Base-by-base conservation (phyloP, 306 rosid genomes). In the Canavalia gladiata region DNA sequence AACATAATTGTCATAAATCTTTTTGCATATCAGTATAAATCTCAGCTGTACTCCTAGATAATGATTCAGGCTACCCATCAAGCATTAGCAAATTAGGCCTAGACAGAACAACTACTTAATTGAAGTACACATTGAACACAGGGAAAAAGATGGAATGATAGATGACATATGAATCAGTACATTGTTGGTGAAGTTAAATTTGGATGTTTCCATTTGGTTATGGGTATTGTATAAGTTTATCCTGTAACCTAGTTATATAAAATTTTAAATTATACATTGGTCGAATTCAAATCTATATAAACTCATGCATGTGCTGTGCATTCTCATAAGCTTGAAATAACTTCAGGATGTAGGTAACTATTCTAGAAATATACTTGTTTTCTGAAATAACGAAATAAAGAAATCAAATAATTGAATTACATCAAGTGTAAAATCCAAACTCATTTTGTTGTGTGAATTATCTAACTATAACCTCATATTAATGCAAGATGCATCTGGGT, bases 401-500 rank as follows among this genome's bases (percentile, higher is more conserved):
- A 59, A 45, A 31, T 9, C 41, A 41, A 63, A 12, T 9, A 0
- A 43, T 45, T 3, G 7, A 75, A 39, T 46, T 2, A 47, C 7
- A 12, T 12, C 49, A 25, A 39, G 34, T 28, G 57, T 12, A 30
- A 49, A 76, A 52, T 12, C 62, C 25, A 70, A 76, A 46, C 31
- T 4, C 9, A 33, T 59, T 33, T 68, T 71, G 37, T 43, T 58
- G 39, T 5, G 25, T 30, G 37, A 74, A 74, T 68, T 18, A 84
- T 45, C 60, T 47, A 30, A 55, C 46, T 45, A 30, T 42, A 65
- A 47, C 10, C 9, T 77, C 60, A 10, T 70, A 37, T 49, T 31
- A n/a, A 87, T 71, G 55, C 18, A 51, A 66, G 62, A 7, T 68
- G 34, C 2, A 71, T 47, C 49, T 75, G 77, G 68, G 18, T 65